Conservation (phyloP, 768 basidiomycete species). For the Punctularia strigosozonata region DNA sequence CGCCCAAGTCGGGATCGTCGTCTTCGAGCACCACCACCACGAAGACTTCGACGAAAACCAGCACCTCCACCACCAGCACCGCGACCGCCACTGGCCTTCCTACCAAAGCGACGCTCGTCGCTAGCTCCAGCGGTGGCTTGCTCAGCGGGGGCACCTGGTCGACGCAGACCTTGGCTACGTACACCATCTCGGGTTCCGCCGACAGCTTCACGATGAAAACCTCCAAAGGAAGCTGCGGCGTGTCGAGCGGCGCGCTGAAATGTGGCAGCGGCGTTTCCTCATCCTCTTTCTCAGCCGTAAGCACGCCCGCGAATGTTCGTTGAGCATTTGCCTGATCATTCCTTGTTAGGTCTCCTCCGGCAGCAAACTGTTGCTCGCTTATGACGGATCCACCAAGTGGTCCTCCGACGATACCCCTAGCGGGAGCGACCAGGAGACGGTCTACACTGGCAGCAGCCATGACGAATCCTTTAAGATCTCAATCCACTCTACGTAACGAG, state of each 20-base stretch:
- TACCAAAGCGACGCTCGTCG: slow-evolving; percentile 33
- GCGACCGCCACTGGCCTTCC: slow-evolving; percentile 20
- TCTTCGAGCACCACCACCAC: slow-evolving; percentile 9
- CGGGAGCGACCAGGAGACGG: slow-evolving; percentile 27
- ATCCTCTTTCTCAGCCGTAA: slow-evolving; percentile 40
- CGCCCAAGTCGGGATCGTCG: slow-evolving; percentile 33
- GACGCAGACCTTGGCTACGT: slow-evolving; percentile 47
- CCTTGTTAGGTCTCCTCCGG: slow-evolving; percentile 32
- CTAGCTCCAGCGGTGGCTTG: slow-evolving; percentile 36
- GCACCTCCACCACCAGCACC: neutral
- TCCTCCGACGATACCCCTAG: slow-evolving; percentile 40
- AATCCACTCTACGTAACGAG: slow-evolving; percentile 9
- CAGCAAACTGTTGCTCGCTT: slow-evolving; percentile 34
- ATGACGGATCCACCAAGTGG: slow-evolving; percentile 35
- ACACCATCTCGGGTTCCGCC: slow-evolving; percentile 33
- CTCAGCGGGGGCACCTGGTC: slow-evolving; percentile 48
- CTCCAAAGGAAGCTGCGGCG: slow-evolving; percentile 46
- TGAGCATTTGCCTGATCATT: neutral
- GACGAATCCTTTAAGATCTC: too few species aligned
- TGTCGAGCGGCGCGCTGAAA: slow-evolving; percentile 30
- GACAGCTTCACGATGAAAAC: slow-evolving; percentile 46
- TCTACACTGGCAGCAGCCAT: slow-evolving; percentile 19
- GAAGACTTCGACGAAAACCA: too few species aligned
- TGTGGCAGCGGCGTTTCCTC: slow-evolving; percentile 40
- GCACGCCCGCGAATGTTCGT: slow-evolving; percentile 9